Base-by-base conservation (phyloP, 495 filamentous ascomycete species). In the Arthonia radiata region DNA sequence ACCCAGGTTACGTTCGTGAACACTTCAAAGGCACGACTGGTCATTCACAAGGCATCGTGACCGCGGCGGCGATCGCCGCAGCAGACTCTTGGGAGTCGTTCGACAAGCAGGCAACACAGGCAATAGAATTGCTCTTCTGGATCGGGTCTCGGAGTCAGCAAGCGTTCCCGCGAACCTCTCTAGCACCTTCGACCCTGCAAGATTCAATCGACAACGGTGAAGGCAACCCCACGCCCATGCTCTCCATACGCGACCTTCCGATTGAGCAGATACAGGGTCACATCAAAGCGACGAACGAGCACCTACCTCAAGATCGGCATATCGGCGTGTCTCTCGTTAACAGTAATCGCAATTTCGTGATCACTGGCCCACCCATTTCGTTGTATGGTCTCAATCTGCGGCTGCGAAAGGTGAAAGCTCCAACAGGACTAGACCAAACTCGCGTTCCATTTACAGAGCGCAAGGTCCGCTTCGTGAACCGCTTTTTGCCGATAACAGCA, bases 81-180 rank as follows among this genome's bases (percentile, higher is more conserved):
- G 71, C 79, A 5, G 68, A 74, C 35, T 70, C 64, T 24, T 94
- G 89, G 89, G 76, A 89, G 32, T 74, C 72, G 2, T 94, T 89
- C 39, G 63, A 75, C 19, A 64, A 73, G 38, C 61, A 71, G 17
- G 59, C 79, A 18, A 71, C 60, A 27, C 61, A 74, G 40, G 73
- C 82, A 2, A 53, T 99, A 30, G 89, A 71, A 4, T 73, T 89
- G 32, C 72, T 99, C n/a, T 99, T 99, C 56, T 99, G 86, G 89
- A 94, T 99, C 36, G 89, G 89, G 35, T 65, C 82, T n/a, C 76
- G 89, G 36, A 92, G 83, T 46, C 89, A 99, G 43, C 89, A 99
- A 45, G 81, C 80, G 1, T 99, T 91, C 41, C 89, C 89, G 24
- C 67, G 69, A 27, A 94, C 89, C 2, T 93, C 89, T 1, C 57